Evolutionary conservation across 164 flowering plant genomes (phyloP), one percentile per base, ranked within the genome.

Genomic region (Annona squamosa): DNA sequence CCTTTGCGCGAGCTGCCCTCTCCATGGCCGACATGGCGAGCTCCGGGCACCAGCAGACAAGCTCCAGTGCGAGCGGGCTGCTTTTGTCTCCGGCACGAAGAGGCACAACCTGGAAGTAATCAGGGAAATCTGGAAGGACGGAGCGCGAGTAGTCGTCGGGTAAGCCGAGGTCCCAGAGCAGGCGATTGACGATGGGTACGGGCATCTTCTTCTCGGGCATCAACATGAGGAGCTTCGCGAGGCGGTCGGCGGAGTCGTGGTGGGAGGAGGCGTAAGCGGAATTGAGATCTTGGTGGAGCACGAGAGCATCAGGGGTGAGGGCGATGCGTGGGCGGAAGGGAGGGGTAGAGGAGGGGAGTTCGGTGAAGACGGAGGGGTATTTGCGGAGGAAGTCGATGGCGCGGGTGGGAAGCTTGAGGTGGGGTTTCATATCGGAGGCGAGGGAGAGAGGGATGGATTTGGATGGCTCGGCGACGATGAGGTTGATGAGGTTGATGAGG

Each of bases 141-240:
- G 76, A 81, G 19, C 77, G 59, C 0, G 78, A 73, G 63, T 84
- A 95, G 79, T 93, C 87, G 4, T 77, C 74, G 3, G 99, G 97
- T 70, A 95, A 82, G 65, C 99, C 99, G 68, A 95, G 73, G 78
- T 95, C 98, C 90, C 91, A 95, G 75, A 70, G 78, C 61, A 95
- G 71, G 43, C 69, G 46, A 67, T 93, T 92, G 41, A 95, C 74
- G 52, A 87, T 19, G 12, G 61, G 19, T 16, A 95, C 68, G 0
- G 97, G 97, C 7, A 95, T 67, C 59, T 79, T 85, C 45, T 84
- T 75, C 26, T 77, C 74, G 70, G 87, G 78, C 5, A 83, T 41
- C 45, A 95, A 70, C 98, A 95, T 95, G 65, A 95, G 78, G n/a
- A 95, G 76, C 82, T 80, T 88, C 76, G 90, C 74, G 19, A 95